These are phyloP conservation scores for Calonectria hawksworthii DNA, from an alignment of 2,329 filamentous ascomycete genomes.

Conservation along the genomic window DNA sequence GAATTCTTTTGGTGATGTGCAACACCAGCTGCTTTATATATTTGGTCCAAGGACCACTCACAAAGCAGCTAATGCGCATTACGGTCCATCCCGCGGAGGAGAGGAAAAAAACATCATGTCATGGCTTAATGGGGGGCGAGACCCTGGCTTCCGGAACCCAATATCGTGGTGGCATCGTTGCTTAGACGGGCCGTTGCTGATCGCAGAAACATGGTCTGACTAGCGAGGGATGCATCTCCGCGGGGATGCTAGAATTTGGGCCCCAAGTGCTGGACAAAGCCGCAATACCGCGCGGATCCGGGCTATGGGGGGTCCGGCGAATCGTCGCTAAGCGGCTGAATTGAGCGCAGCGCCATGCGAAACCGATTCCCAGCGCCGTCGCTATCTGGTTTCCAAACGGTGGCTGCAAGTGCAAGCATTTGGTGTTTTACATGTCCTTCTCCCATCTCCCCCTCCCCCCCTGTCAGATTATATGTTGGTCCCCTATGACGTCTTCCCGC, in stretches of 20 bases:
- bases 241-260: conserved; percentile 27
- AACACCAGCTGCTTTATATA: not conserved
- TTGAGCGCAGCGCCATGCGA: not conserved
- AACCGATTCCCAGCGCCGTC: not conserved
- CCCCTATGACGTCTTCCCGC: not conserved
- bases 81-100: conserved; percentile 17
- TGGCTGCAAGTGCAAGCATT: not conserved
- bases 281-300: not conserved
- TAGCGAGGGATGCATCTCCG: conserved; percentile 43
- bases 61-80: conserved; percentile 41
- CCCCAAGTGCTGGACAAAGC: not conserved
- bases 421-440: not conserved
- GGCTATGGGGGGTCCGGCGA: not conserved
- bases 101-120: conserved; percentile 25
- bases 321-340: not conserved
- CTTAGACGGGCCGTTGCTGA: conserved; percentile 37
- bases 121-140: conserved; percentile 12
- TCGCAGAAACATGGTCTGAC: conserved; percentile 40
- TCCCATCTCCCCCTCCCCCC: not conserved
- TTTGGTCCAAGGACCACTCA: conserved; percentile 20
- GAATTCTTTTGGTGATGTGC: conserved; percentile 5
- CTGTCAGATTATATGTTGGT: not conserved
- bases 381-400: not conserved
- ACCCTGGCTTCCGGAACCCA: conserved; percentile 13
- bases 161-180: conserved; percentile 23